phyloP scores from a whole-genome alignment of 768 basidiomycete genomes.

The Boletus edulis region DNA sequence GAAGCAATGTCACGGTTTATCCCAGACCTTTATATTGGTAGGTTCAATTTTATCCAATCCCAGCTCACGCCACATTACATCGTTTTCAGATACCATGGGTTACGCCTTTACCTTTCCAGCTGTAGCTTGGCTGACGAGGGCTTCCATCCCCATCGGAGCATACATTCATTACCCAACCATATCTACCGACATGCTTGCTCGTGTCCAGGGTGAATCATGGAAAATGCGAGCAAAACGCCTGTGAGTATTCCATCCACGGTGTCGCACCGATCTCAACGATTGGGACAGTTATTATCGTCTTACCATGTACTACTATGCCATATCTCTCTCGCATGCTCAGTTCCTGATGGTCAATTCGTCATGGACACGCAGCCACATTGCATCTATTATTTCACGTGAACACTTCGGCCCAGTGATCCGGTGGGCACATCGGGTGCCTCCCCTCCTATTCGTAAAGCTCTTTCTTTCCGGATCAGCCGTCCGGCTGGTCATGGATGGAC shows the following conservation, averaged over 20 bases:
- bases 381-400: conserved; percentile 60
- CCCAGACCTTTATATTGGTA: conserved; percentile 91
- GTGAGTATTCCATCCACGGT: conserved; percentile 12
- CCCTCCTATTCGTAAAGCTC: conserved; percentile 39
- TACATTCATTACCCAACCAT: conserved; percentile 98
- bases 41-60: conserved; percentile 13
- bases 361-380: conserved; percentile 88
- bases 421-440: conserved; percentile 39
- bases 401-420: conserved; percentile 48
- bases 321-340: conserved; percentile 66
- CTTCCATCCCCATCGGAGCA: conserved; percentile 72
- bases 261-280: not conserved
- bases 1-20: conserved; percentile 78
- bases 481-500: conserved; percentile 2
- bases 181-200: conserved; percentile 87
- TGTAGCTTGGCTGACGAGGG: conserved; percentile 52
- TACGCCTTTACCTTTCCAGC: conserved; percentile 92
- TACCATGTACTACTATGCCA: conserved; percentile 81
- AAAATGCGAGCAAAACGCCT: conserved; percentile 24
- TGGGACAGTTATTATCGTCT: conserved; percentile 77
- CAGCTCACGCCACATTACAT: too few species aligned
- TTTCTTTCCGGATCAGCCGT: conserved; percentile 8
- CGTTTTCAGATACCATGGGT: conserved; percentile 86
- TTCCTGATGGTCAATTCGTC: conserved; percentile 94
- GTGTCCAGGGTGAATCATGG: conserved; percentile 48